A percentile compares a stretch with the other conserved stretches of the same genome.
Conservation (phyloP, 768 basidiomycete species). For the Pleurotus tuber-regium region DNA sequence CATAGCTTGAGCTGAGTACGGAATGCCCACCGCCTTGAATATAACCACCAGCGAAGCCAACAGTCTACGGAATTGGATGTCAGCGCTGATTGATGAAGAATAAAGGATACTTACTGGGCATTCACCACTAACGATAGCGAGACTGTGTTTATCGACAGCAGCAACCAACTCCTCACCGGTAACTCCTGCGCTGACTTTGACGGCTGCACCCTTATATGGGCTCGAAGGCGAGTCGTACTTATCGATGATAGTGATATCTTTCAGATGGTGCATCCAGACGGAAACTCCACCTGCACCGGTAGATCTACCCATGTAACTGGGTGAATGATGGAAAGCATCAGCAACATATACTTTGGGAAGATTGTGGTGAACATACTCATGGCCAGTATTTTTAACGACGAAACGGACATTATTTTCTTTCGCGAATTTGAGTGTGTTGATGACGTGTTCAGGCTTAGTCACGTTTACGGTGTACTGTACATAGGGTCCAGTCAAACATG, state of each 20-base stretch:
- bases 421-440: slow-evolving; percentile 34
- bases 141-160: background rate
- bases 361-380: slow-evolving; percentile 14
- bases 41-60: slow-evolving; percentile 30
- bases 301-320: slow-evolving; percentile 44
- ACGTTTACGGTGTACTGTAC: slow-evolving; percentile 16
- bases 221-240: slow-evolving; percentile 15
- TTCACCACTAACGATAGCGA: slow-evolving; percentile 4
- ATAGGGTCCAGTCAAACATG: slow-evolving; percentile 17
- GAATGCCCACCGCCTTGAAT: slow-evolving; percentile 33
- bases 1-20: slow-evolving; percentile 22
- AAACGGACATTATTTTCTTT: slow-evolving; percentile 32
- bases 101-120: background rate
- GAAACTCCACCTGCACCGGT: slow-evolving; percentile 37
- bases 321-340: slow-evolving; percentile 21
- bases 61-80: slow-evolving; percentile 22
- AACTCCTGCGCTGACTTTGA: slow-evolving; percentile 30
- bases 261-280: slow-evolving; percentile 38
- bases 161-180: slow-evolving; percentile 21
- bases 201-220: slow-evolving; percentile 13
- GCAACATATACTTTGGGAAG: background rate
- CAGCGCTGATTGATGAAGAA: slow-evolving; percentile 24
- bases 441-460: background rate
- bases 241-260: slow-evolving; percentile 28
- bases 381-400: slow-evolving; percentile 36